Evolutionary conservation across 2,329 filamentous ascomycete genomes (phyloP).

Genomic region (Mycosphaerella sp.): DNA sequence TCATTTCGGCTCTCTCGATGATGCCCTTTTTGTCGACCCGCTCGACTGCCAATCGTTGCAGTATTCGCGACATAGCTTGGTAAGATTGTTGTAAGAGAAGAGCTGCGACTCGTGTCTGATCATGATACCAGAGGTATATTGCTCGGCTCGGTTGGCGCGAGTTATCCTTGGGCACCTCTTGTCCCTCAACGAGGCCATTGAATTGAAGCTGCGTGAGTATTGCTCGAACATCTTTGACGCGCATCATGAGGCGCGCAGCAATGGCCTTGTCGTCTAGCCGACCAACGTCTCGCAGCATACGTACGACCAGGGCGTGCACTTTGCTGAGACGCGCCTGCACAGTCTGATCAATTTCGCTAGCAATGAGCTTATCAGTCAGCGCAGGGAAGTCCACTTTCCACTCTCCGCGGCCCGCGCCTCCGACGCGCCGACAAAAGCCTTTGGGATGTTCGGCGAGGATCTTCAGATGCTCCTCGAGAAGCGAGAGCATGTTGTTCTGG

Average conservation of each 20-base stretch:
- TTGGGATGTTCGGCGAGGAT: constrained; percentile 63
- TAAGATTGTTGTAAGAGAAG: constrained; percentile 75
- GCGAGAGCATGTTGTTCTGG: constrained; percentile 43
- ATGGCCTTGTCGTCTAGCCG: constrained; percentile 93
- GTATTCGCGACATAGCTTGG: constrained; percentile 77
- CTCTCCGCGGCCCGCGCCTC: constrained; percentile 56
- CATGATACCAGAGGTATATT: constrained; percentile 88
- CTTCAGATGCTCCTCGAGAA: constrained; percentile 66
- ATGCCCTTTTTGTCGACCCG: constrained; percentile 64
- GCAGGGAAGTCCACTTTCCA: constrained; percentile 81
- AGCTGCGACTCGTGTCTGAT: constrained; percentile 62
- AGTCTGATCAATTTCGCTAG: constrained; percentile 73
- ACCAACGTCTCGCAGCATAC: constrained; percentile 77
- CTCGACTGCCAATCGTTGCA: constrained; percentile 75
- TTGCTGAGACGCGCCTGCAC: constrained; percentile 71
- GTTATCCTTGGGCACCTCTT: constrained; percentile 88
- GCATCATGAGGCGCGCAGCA: constrained; percentile 72
- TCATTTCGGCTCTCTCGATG: constrained; percentile 73
- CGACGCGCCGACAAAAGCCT: constrained; percentile 62
- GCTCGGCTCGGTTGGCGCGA: constrained; percentile 75
- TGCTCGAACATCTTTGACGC: constrained; percentile 75
- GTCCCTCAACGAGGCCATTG: constrained; percentile 78
- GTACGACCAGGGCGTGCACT: constrained; percentile 71
- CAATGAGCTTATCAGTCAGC: constrained; percentile 63
- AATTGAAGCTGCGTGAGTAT: constrained; percentile 82